phyloP scores from a whole-genome alignment of 352 stramenopile genomes.

The Pythium aristosporum region DNA sequence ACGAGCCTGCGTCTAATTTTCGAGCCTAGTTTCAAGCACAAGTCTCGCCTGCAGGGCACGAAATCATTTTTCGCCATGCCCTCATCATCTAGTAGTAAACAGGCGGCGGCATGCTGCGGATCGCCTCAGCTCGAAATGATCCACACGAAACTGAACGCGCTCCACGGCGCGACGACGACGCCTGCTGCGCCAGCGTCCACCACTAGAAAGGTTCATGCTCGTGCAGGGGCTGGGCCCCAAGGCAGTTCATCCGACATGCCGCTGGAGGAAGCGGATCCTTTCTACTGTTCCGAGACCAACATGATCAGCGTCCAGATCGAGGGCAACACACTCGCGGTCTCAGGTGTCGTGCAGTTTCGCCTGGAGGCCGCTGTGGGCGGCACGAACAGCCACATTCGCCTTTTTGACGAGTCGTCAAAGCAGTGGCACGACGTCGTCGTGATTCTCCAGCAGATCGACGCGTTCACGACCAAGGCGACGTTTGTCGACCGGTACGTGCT shows the following conservation, averaged over 20 bases:
- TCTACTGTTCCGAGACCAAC: slow-evolving; percentile 73
- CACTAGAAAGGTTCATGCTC: neutral
- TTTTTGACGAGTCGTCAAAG: slow-evolving; percentile 72
- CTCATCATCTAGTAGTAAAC: slow-evolving; percentile 37
- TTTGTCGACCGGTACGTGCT: slow-evolving; percentile 84
- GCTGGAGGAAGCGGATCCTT: slow-evolving; percentile 57
- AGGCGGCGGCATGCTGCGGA: slow-evolving; percentile 43
- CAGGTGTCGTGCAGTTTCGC: slow-evolving; percentile 57
- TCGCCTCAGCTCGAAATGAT: slow-evolving; percentile 69
- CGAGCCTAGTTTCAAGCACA: slow-evolving; percentile 48
- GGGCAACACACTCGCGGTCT: slow-evolving; percentile 50
- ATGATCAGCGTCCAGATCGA: slow-evolving; percentile 65
- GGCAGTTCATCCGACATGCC: neutral
- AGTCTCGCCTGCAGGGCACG: slow-evolving; percentile 48
- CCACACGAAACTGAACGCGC: slow-evolving; percentile 66
- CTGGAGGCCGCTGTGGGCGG: slow-evolving; percentile 52
- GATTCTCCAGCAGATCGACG: slow-evolving; percentile 64
- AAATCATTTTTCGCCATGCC: slow-evolving; percentile 69
- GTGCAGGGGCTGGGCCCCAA: neutral
- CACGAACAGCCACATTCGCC: slow-evolving; percentile 59
- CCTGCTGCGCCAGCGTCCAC: slow-evolving; percentile 4
- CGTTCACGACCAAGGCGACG: slow-evolving; percentile 68
- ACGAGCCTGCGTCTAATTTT: slow-evolving; percentile 53
- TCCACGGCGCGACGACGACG: slow-evolving; percentile 48
- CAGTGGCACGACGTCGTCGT: slow-evolving; percentile 79